Evolutionary conservation across 73 alveolate species (phyloP), one percentile per base, ranked within the genome.

Genomic region (Paramecium octaurelia): DNA sequence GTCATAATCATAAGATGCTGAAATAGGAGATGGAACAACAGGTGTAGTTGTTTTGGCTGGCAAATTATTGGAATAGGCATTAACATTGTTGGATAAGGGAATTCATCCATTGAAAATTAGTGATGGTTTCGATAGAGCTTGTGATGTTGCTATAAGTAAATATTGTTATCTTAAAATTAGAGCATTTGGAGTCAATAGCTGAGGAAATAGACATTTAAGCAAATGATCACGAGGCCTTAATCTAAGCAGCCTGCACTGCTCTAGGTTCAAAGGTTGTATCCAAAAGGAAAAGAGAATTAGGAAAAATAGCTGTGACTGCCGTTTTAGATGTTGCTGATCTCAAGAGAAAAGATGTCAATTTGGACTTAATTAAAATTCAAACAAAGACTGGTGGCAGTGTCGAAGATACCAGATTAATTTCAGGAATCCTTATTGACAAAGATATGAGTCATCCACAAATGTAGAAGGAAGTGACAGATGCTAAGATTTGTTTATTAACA

Each of bases 31-130:
- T 93, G 99, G 99, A 70, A 98, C 99, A 90, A 98, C 99, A 12
- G 99, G 99, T 10, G 99, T 98, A 58, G 99, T 98, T 29, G 99
- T 98, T 48, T 86, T 98, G 77, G 99, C 99, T n/a, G 99, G 99
- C 1, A 98, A 99, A 14, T 93, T 98, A 60, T 94, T 98, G 29
- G 99, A 97, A 88, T 97, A 97, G 93, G 99, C 99, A 9, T 97
- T 90, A 58, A 92, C 76, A 54, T 95, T 98, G 18, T 94, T 97
- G 34, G 99, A 97, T 92, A 97, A 97, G 97, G 99, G 99, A 70
- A 92, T 98, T 71, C 99, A 98, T 95, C 99, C 99, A 9, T 94
- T 98, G 50, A 96, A 99, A 84, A 95, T 98, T 59, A 98, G 99
- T 48, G 99, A 98, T 58, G 99, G 99, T 42, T 98, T 96, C 92